A percentile compares a stretch with the other conserved stretches of the same genome.
These are phyloP conservation scores for Termitomyces sp. DNA, from an alignment of 768 basidiomycete genomes.

Conservation along the genomic window DNA sequence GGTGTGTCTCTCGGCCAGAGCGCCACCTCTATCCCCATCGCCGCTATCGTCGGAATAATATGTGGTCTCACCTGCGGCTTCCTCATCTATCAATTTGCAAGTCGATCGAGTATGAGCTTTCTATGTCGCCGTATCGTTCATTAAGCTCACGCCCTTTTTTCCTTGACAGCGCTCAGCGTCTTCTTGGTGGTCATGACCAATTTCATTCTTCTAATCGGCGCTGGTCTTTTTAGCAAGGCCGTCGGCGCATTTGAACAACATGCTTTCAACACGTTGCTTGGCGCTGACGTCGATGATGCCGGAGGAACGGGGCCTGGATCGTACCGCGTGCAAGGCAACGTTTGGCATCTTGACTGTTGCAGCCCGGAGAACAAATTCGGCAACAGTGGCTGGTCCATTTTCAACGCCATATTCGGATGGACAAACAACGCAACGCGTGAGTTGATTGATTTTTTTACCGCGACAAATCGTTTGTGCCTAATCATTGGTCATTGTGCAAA, in stretches of 20 bases:
- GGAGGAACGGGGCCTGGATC: slow-evolving; percentile 78
- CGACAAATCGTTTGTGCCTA: neutral
- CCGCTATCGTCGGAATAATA: slow-evolving; percentile 80
- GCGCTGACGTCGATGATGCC: slow-evolving; percentile 64
- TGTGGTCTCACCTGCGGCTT: slow-evolving; percentile 71
- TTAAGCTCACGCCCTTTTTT: neutral
- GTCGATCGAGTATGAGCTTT: slow-evolving; percentile 51
- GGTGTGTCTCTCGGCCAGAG: slow-evolving; percentile 84
- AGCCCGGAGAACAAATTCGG: slow-evolving; percentile 50
- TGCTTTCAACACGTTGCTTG: slow-evolving; percentile 62
- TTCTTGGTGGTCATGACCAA: slow-evolving; percentile 94
- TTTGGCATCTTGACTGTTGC: slow-evolving; percentile 88
- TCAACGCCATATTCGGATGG: slow-evolving; percentile 86
- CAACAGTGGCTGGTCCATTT: slow-evolving; percentile 70
- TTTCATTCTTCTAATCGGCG: slow-evolving; percentile 87
- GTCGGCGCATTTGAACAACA: slow-evolving; percentile 70
- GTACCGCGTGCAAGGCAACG: slow-evolving; percentile 73
- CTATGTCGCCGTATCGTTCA: neutral
- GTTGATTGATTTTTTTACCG: slow-evolving; percentile 10
- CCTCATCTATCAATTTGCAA: slow-evolving; percentile 77
- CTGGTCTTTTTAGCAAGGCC: slow-evolving; percentile 84
- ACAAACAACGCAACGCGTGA: slow-evolving; percentile 72
- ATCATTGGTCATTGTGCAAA: slow-evolving; percentile 13
- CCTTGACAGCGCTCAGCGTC: slow-evolving; percentile 62
- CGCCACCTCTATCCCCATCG: slow-evolving; percentile 84